A percentile compares a stretch with the other conserved stretches of the same genome.
These are phyloP conservation scores for Nematocida homosporus DNA, from an alignment of 371 early-diverging fungal species.

Conservation along the genomic window DNA sequence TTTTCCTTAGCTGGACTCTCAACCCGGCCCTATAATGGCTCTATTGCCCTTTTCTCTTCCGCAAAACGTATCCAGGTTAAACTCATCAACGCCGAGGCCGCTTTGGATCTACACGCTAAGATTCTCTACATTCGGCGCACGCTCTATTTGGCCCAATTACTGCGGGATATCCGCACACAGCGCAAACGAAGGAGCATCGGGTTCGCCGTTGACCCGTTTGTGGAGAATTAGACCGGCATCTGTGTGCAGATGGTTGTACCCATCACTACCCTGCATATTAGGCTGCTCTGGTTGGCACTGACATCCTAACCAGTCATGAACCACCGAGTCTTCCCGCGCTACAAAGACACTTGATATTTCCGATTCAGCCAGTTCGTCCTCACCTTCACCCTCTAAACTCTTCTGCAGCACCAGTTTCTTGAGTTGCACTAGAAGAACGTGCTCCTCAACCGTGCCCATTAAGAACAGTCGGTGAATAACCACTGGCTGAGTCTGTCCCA, in stretches of 20 bases:
- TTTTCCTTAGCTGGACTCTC: background rate
- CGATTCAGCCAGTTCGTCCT: conserved; percentile 32
- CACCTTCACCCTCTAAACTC: conserved; percentile 33
- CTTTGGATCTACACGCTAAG: background rate
- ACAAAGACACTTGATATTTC: conserved; percentile 4
- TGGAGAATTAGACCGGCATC: conserved; percentile 24
- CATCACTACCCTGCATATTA: background rate
- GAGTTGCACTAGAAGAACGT: conserved; percentile 49
- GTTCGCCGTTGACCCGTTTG: conserved; percentile 5
- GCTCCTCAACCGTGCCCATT: conserved; percentile 52
- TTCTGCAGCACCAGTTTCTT: conserved; percentile 50
- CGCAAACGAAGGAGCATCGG: background rate
- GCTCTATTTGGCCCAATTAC: background rate
- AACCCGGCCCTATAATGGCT: too few species aligned
- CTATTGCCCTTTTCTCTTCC: background rate
- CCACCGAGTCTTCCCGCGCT: conserved; percentile 25
- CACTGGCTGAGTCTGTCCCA: conserved; percentile 75
- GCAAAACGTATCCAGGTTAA: background rate
- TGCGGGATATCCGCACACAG: background rate
- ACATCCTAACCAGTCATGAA: conserved; percentile 42
- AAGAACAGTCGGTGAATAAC: conserved; percentile 48
- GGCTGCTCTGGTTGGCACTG: conserved; percentile 22
- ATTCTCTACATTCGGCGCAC: background rate
- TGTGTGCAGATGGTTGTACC: conserved; percentile 32
- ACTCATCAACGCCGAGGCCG: background rate